These are phyloP conservation scores for Candida arabinofermentans DNA, from an alignment of 805 yeast species.

Conservation along the genomic window DNA sequence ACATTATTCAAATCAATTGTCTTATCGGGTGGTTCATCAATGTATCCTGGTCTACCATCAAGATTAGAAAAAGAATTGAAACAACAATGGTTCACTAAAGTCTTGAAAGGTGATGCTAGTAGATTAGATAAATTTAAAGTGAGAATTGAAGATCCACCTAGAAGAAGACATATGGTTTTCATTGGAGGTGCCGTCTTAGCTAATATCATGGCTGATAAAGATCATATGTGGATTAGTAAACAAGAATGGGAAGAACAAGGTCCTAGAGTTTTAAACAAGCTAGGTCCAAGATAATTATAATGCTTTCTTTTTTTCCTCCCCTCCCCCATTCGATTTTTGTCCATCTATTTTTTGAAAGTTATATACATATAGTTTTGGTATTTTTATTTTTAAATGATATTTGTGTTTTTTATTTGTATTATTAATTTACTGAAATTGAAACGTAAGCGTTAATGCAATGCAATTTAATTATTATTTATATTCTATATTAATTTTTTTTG, in stretches of 20 bases:
- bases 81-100: constrained; percentile 91
- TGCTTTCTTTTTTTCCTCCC: constrained; percentile 7
- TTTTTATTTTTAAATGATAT: neutral
- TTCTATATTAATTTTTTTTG: too few relatives aligned
- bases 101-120: constrained; percentile 80
- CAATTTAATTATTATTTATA: too few relatives aligned
- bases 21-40: constrained; percentile 94
- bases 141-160: constrained; percentile 96
- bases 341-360: constrained; percentile 64
- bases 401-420: too few relatives aligned
- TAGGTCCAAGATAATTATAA: constrained; percentile 75
- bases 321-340: constrained; percentile 40
- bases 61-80: constrained; percentile 93
- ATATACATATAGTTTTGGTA: constrained; percentile 6
- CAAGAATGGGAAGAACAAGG: constrained; percentile 99
- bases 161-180: constrained; percentile 98
- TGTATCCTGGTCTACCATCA: constrained; percentile 98
- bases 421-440: too few relatives aligned
- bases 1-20: constrained; percentile 89
- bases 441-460: too few relatives aligned
- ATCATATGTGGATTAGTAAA: constrained; percentile 95
- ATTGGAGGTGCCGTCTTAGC: constrained; percentile 98
- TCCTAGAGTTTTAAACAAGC: constrained; percentile 73
- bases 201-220: constrained; percentile 96
- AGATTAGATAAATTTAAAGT: constrained; percentile 91